phyloP scores from a whole-genome alignment of 768 basidiomycete species.

The Pulveroboletus sp. region DNA sequence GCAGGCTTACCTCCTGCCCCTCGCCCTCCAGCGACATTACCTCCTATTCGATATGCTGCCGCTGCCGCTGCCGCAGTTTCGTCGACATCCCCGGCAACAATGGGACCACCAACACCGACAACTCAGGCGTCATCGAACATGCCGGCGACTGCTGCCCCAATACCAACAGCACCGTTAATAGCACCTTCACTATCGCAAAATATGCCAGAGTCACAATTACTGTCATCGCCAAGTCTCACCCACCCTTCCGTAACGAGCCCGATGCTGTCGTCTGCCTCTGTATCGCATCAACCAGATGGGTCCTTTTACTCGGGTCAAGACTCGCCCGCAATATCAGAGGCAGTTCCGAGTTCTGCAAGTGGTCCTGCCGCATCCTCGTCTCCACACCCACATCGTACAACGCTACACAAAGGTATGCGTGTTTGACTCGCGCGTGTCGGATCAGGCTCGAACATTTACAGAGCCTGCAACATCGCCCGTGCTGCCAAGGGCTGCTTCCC shows the following conservation, averaged over 20 bases:
- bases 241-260: constrained; percentile 81
- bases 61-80: constrained; percentile 61
- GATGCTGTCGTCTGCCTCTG: constrained; percentile 68
- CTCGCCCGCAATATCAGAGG: constrained; percentile 73
- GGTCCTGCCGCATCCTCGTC: constrained; percentile 54
- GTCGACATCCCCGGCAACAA: constrained; percentile 17
- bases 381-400: constrained; percentile 55
- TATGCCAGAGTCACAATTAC: constrained; percentile 33
- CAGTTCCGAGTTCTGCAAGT: constrained; percentile 40
- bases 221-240: constrained; percentile 80
- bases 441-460: constrained; percentile 26
- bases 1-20: constrained; percentile 57
- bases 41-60: constrained; percentile 87
- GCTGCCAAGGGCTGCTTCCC: constrained; percentile 38
- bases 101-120: constrained; percentile 28
- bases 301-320: constrained; percentile 69
- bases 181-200: constrained; percentile 31
- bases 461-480: constrained; percentile 45
- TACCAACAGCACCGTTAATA: constrained; percentile 39
- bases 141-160: constrained; percentile 30
- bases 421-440: constrained; percentile 12
- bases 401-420: constrained; percentile 45
- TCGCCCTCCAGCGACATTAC: constrained; percentile 50
- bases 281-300: constrained; percentile 57
- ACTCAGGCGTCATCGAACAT: constrained; percentile 36